Conservation (phyloP, 2,329 filamentous ascomycete genomes). For the Trichoderma afroharzianum region DNA sequence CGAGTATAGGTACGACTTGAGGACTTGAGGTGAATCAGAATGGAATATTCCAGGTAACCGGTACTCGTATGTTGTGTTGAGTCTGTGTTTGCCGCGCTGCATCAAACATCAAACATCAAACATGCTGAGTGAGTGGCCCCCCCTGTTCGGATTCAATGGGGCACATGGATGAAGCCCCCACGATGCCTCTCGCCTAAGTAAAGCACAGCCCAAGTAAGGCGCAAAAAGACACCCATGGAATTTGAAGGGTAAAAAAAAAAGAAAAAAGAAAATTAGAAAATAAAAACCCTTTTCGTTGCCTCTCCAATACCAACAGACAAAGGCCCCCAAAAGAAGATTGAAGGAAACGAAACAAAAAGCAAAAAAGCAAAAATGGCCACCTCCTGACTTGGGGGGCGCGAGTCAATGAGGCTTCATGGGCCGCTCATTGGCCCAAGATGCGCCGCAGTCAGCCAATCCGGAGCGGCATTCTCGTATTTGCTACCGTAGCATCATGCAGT, state of each 20-base stretch:
- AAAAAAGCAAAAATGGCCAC: neutral
- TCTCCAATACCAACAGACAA: neutral
- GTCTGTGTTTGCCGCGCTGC: neutral
- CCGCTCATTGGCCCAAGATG: neutral
- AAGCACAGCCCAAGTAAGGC: neutral
- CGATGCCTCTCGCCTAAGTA: neutral
- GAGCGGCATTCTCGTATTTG: neutral
- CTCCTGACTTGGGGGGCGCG: neutral
- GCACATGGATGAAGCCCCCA: neutral
- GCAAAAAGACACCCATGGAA: neutral
- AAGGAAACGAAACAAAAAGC: neutral
- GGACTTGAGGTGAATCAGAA: neutral
- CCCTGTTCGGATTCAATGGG: neutral
- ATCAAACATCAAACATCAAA: neutral
- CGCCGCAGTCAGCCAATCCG: neutral
- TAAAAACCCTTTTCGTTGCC: neutral
- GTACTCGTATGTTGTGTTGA: neutral
- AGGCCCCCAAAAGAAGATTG: neutral
- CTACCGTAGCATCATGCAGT: neutral
- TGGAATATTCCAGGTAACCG: neutral
- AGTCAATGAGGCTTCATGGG: neutral
- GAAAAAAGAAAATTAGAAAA: neutral
- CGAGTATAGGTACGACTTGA: neutral
- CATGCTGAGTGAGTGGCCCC: neutral
- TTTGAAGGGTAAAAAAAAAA: neutral